phyloP scores from a whole-genome alignment of 768 basidiomycete genomes.

The Chalciporus chontae region DNA sequence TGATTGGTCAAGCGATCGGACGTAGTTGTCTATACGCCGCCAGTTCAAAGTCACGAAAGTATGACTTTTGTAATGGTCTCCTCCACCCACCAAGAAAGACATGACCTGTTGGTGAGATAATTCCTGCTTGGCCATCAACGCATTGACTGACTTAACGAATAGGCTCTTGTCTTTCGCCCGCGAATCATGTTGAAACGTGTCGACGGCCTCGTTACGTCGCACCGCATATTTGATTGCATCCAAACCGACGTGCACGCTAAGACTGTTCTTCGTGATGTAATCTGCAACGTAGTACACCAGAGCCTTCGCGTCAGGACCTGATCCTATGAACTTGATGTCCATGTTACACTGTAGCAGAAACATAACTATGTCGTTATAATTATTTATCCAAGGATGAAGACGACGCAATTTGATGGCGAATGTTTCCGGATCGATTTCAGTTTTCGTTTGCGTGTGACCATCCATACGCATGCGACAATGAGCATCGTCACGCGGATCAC shows the following conservation, averaged over 20 bases:
- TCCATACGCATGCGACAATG: background rate
- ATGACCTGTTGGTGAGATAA: slow-evolving; percentile 30
- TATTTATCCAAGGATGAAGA: slow-evolving; percentile 10
- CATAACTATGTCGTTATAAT: slow-evolving; percentile 9
- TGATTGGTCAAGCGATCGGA: no score
- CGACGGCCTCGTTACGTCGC: background rate
- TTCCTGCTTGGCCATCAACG: slow-evolving; percentile 24
- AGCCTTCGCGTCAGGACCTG: slow-evolving; percentile 27
- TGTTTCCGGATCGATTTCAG: slow-evolving; percentile 3
- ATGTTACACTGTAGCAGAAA: slow-evolving; percentile 25
- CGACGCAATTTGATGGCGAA: slow-evolving; percentile 5
- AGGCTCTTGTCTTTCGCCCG: background rate
- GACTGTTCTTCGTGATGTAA: slow-evolving; percentile 31
- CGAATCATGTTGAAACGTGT: no score
- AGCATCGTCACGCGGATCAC: background rate
- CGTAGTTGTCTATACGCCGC: no score
- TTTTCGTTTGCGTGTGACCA: rapidly evolving
- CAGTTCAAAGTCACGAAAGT: background rate
- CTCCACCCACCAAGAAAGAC: slow-evolving; percentile 24
- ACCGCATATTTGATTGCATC: no score
- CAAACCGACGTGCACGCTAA: background rate
- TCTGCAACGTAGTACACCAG: slow-evolving; percentile 34
- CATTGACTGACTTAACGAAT: slow-evolving; percentile 9
- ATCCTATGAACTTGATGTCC: slow-evolving; percentile 33
- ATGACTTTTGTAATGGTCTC: slow-evolving; percentile 20